Base-by-base conservation (phyloP, 2,329 filamentous ascomycete species). In the Penicillium sp. region DNA sequence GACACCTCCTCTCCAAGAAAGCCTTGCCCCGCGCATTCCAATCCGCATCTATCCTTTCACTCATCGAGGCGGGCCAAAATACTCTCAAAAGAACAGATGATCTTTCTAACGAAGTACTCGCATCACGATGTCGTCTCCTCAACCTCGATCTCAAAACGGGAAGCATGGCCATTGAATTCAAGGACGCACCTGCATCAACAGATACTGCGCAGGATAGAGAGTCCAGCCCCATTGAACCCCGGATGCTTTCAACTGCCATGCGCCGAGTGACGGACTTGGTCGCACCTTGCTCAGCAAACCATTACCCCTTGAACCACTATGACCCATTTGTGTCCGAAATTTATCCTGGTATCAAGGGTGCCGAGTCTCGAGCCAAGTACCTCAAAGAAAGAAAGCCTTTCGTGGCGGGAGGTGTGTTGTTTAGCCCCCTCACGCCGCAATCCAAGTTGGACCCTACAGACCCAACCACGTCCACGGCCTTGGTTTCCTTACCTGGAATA, bases 21-120 rank as follows among this genome's bases (percentile, higher is more conserved):
- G 64, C 69, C 2, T 74, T 97, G 4, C 92, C 94, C 0, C 69
- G 68, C 9, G 90, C 91, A 0, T 73, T 97, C 2, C 82, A 82
- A 54, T 84, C 85, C 48, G 74, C 80, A 0, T 77, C 83, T 0
- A 77, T 96, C 5, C 70, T 92, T 2, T 70, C 74, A 0, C 72
- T 95, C 45, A 77, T 86, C 1, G 66, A 75, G 14, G 78, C 78
- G 28, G 80, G 82, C 27, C 75, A 79, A 41, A 61, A 60, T 11
- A 77, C 74, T 6, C 71, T 75, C 0, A 61, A 70, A 3, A 60
- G 67, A 1, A 74, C 81, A 44, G 81, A 82, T 31, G 70, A 74
- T 2, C 74, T 82, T 50, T 85, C 84, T 0, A 72, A 82, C 18
- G 64, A 75, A 7, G 71, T 88, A 6, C 74, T 90, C 3, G 40